Base-by-base conservation (phyloP, 257 asterid species). In the Nicotiana sylvestris region DNA sequence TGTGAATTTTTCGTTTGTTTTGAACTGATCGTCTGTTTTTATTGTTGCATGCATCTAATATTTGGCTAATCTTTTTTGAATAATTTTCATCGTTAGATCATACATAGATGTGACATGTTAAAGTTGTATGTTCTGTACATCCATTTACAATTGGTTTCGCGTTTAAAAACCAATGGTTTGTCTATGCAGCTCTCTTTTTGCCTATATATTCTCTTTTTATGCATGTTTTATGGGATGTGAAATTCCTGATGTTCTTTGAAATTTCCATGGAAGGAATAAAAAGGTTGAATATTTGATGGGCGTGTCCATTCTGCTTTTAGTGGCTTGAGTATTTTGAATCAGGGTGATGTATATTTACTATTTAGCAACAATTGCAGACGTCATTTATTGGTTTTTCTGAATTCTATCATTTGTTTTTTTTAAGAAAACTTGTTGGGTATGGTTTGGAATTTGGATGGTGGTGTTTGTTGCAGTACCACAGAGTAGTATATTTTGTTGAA, bases 361-460 rank as follows among this genome's bases (percentile, higher is more conserved):
- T 46, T 77, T 2, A 30, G 9, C 62, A 81, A 64, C 85, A 83
- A 83, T 86, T 78, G 32, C 17, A 29, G 80, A 18, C 25, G 57
- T 62, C 80, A 65, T 82, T 74, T 83, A 83, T 5, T 76, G 43
- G 9, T 7, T 49, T 12, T 74, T 74, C 15, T 33, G 16, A 27
- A 6, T 13, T 74, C 6, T 51, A 4, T 15, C 2, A 55, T 84
- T 85, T 83, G 66, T 21, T 76, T 60, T 67, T 68, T 74, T 69
- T 53, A 37, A 29, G 18, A 72, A 58, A 25, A 9, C 66, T 43
- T 81, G 77, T 33, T 74, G 82, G 62, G 33, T 72, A 56, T 58
- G 61, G 81, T 72, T 81, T 37, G 61, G 49, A 43, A 2, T 43
- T 43, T 35, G 56, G 37, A 16, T 66, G 18, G 43, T 69, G 10